Evolutionary conservation across 371 early-diverging fungal genomes (phyloP).

Genomic region (Apophysomyces ossiformis): DNA sequence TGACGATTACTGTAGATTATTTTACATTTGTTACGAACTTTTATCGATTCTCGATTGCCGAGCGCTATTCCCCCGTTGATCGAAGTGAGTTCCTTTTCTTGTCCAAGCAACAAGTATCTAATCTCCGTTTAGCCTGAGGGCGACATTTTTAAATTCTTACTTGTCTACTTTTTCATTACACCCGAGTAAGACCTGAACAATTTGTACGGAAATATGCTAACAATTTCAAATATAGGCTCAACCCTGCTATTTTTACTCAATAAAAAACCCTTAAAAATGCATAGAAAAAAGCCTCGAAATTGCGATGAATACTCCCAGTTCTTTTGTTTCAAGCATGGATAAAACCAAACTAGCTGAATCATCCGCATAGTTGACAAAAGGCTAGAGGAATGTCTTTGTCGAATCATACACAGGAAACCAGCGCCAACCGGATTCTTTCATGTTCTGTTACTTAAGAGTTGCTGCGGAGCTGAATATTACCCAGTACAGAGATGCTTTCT

Average conservation of each 20-base stretch:
- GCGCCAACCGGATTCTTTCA: no score
- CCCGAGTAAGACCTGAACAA: slow-evolving; percentile 21
- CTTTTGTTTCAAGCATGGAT: neutral
- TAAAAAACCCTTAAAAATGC: neutral
- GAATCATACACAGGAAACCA: no score
- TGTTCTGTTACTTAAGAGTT: no score
- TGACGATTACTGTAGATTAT: slow-evolving; percentile 14
- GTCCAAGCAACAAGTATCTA: no score
- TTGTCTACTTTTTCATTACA: slow-evolving; percentile 25
- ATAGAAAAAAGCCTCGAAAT: no score
- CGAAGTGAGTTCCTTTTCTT: slow-evolving; percentile 9
- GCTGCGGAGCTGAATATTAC: no score
- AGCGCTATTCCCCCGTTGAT: slow-evolving; percentile 21
- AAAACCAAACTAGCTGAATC: no score
- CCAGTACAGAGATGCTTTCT: no score
- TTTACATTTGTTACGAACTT: slow-evolving; percentile 18
- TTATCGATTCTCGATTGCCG: slow-evolving; percentile 13
- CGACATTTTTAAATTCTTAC: slow-evolving; percentile 22
- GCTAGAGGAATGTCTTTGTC: no score
- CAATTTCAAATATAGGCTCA: neutral
- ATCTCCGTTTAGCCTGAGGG: slow-evolving; percentile 16
- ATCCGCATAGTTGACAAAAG: no score
- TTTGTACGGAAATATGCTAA: neutral
- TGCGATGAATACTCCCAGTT: neutral
- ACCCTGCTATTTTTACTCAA: slow-evolving; percentile 1